Conservation (phyloP, 108 stramenopile species). For the Conticribra weissflogii region DNA sequence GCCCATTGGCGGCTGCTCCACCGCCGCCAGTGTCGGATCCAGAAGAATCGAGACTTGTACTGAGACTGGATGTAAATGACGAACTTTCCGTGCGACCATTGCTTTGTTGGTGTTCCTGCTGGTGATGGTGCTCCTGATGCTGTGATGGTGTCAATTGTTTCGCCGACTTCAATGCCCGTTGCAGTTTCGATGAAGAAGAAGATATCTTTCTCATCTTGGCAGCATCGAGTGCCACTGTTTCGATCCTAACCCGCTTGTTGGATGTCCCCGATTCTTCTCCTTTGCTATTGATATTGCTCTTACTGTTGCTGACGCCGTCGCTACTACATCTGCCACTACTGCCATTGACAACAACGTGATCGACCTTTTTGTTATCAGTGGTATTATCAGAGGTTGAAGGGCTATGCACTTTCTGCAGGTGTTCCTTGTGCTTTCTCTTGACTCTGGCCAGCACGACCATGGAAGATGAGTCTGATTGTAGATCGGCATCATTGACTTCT, state of each 20-base stretch:
- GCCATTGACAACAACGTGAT: no score
- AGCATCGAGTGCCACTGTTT: constrained; percentile 12
- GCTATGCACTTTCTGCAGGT: background rate
- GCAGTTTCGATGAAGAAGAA: background rate
- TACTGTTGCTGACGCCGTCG: background rate
- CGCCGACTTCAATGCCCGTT: background rate
- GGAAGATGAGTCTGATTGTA: constrained; percentile 63
- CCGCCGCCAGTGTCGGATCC: constrained; percentile 8
- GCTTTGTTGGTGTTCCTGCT: no score
- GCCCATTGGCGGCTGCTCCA: background rate
- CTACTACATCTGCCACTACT: no score
- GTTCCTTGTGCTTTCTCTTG: constrained; percentile 58
- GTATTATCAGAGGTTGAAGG: constrained; percentile 15
- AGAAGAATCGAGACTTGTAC: constrained; percentile 15
- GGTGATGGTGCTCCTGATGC: background rate
- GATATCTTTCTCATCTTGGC: constrained; percentile 1
- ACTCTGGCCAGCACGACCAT: constrained; percentile 67
- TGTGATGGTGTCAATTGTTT: background rate
- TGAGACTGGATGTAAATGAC: constrained; percentile 23
- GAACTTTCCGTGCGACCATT: constrained; percentile 13
- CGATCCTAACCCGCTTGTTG: constrained; percentile 23
- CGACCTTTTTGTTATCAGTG: no score
- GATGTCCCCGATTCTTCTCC: constrained; percentile 3
- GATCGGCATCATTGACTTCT: constrained; percentile 21
- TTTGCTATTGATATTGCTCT: background rate